Evolutionary conservation across 2,329 filamentous ascomycete genomes (phyloP), one percentile per base, ranked within the genome.

Genomic region (Ascochyta fabae): DNA sequence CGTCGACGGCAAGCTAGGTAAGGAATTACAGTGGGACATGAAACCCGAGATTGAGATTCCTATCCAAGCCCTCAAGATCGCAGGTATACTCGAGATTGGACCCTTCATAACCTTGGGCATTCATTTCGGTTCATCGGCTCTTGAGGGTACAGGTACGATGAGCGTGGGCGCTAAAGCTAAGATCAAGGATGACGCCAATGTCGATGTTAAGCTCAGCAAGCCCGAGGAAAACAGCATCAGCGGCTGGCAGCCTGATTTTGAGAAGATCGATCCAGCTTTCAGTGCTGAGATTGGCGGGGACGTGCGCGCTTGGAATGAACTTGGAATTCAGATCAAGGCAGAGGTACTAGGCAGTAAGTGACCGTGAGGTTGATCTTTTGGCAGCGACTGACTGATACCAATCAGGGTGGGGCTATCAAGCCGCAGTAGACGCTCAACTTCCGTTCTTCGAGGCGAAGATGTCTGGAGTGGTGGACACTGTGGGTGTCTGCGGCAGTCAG

Each of bases 31-130:
- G 33, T 68, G 56, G 53, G 39, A 59, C 16, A 50, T 66, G 53
- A 58, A 55, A 16, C 63, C 65, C 24, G 56, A 65, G 33, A 64
- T 68, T 19, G 62, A 63, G 27, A 67, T 68, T 19, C 64, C 64
- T 3, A 53, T 68, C 15, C 53, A 47, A n/a, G 64, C 59, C 6
- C 47, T 68, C 29, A 63, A 59, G 29, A 66, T 68, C 31, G 48
- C 44, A 23, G 48, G 48, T 3, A 35, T 68, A 9, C 40, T 68
- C 8, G 53, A 64, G 22, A 56, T 68, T 34, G 66, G 66, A 5
- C 66, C 66, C 0, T 66, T 63, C 23, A 53, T 66, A 15, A 64
- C 58, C 15, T 55, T 68, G 46, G 64, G 66, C 16, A 52, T 67
- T 24, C 64, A 68, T 34, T 49, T 64, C 16, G 66, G 61, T 6